These are phyloP conservation scores for Hypoxylon cercidicola DNA, from an alignment of 495 filamentous ascomycete genomes.

Conservation along the genomic window DNA sequence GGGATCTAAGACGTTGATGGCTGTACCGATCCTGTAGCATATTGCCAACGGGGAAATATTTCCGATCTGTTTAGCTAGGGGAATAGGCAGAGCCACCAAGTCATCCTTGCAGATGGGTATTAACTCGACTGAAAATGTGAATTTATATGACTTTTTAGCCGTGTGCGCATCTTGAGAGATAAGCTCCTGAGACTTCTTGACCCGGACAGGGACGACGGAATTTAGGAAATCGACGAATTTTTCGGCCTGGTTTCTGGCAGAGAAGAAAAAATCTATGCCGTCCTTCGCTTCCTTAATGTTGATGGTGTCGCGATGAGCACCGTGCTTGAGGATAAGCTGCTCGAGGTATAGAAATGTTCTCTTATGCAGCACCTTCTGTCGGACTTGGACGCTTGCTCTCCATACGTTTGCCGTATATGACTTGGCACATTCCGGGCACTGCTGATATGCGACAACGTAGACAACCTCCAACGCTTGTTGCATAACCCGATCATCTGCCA, in stretches of 20 bases:
- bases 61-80: slow-evolving; percentile 83
- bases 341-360: slow-evolving; percentile 96
- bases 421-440: slow-evolving; percentile 92
- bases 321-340: slow-evolving; percentile 93
- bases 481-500: slow-evolving; percentile 79
- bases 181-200: slow-evolving; percentile 90
- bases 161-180: slow-evolving; percentile 96
- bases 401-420: slow-evolving; percentile 91
- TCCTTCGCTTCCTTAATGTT: slow-evolving; percentile 96
- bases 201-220: slow-evolving; percentile 77
- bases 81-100: slow-evolving; percentile 88
- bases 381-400: slow-evolving; percentile 86
- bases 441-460: slow-evolving; percentile 86
- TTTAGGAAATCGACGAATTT: slow-evolving; percentile 91
- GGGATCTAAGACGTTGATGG: slow-evolving; percentile 89
- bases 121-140: slow-evolving; percentile 84
- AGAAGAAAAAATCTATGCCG: slow-evolving; percentile 95
- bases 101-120: slow-evolving; percentile 98
- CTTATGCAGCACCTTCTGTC: slow-evolving; percentile 97
- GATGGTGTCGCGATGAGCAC: slow-evolving; percentile 90
- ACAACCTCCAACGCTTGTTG: slow-evolving; percentile 96
- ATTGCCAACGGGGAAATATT: slow-evolving; percentile 87
- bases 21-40: slow-evolving; percentile 89
- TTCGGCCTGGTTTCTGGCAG: slow-evolving; percentile 88
- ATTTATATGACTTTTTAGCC: slow-evolving; percentile 88